Conservation (phyloP, 495 filamentous ascomycete genomes). For the Ramalina intermedia region DNA sequence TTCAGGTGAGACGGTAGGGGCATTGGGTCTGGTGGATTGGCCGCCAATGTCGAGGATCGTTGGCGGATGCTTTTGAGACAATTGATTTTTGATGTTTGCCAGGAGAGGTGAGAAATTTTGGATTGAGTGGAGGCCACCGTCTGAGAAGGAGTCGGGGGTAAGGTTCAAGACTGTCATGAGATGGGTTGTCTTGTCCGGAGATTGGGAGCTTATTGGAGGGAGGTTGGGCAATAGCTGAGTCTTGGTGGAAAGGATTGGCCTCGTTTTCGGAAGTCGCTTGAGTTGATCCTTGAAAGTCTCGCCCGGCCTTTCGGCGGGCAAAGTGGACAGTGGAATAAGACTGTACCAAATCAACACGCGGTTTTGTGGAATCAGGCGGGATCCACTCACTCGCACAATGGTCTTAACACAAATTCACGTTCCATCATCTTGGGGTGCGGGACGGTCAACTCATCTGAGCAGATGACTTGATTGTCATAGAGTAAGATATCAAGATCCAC, state of each 20-base stretch:
- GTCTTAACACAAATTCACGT: slow-evolving; percentile 83
- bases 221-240: slow-evolving; percentile 49
- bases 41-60: slow-evolving; percentile 81
- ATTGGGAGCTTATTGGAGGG: slow-evolving; percentile 46
- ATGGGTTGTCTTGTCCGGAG: slow-evolving; percentile 50
- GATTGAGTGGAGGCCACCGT: slow-evolving; percentile 52
- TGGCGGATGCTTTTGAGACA: slow-evolving; percentile 32
- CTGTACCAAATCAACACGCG: slow-evolving; percentile 20
- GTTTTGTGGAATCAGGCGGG: neutral
- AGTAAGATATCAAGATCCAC: slow-evolving; percentile 92
- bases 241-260: slow-evolving; percentile 43
- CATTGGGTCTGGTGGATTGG: slow-evolving; percentile 73
- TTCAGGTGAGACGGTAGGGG: slow-evolving; percentile 43
- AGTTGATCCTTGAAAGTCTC: slow-evolving; percentile 40
- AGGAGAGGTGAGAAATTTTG: neutral
- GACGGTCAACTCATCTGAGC: slow-evolving; percentile 58
- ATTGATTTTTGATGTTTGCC: slow-evolving; percentile 15
- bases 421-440: slow-evolving; percentile 80
- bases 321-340: slow-evolving; percentile 45
- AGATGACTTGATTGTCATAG: slow-evolving; percentile 54
- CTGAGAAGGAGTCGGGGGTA: slow-evolving; percentile 94
- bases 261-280: slow-evolving; percentile 41
- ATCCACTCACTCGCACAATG: slow-evolving; percentile 62
- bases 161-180: slow-evolving; percentile 93
- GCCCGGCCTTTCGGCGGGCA: slow-evolving; percentile 21